Base-by-base conservation (phyloP, 257 asterid species). In the Henckelia pumila region DNA sequence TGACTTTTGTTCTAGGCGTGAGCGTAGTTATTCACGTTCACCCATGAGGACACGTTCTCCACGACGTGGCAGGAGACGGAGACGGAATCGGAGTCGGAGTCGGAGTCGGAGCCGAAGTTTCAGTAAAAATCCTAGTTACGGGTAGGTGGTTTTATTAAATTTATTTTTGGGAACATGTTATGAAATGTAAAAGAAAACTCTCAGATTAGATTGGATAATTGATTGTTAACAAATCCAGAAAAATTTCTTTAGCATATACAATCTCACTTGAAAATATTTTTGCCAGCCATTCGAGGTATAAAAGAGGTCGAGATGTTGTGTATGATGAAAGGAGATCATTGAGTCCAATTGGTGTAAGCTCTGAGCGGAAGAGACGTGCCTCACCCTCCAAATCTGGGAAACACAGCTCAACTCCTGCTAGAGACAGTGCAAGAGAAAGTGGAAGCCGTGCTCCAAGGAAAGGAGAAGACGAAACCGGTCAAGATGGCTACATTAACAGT, bases 21-120 rank as follows among this genome's bases (percentile, higher is more conserved):
- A n/a, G n/a, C n/a, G 84, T 16, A 89, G 97, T 68, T 79, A 83
- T 66, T 89, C 95, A 17, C 71, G 82, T 52, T 78, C 82, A 21
- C 82, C 82, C 7, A 75, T 59, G 49, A 68, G 83, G 64, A 69
- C 81, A 55, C 52, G 19, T 40, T 40, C 52, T 13, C 52, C 52
- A 40, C 52, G 19, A 1, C 52, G 52, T 40, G 52, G 19, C 52
- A n/a, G n/a, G n/a, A n/a, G n/a, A n/a, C n/a, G n/a, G n/a, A n/a
- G n/a, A n/a, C n/a, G n/a, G n/a, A n/a, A n/a, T n/a, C n/a, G n/a
- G n/a, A n/a, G n/a, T n/a, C n/a, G n/a, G n/a, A n/a, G n/a, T n/a
- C n/a, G n/a, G n/a, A n/a, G n/a, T n/a, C 19, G 49, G 49, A 37
- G 49, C 11, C 49, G 52, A 2, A 40, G 52, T 40, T 40, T 40